Evolutionary conservation across 1,139 yeast genomes (phyloP).

Genomic region (Pichiaceae sp.): DNA sequence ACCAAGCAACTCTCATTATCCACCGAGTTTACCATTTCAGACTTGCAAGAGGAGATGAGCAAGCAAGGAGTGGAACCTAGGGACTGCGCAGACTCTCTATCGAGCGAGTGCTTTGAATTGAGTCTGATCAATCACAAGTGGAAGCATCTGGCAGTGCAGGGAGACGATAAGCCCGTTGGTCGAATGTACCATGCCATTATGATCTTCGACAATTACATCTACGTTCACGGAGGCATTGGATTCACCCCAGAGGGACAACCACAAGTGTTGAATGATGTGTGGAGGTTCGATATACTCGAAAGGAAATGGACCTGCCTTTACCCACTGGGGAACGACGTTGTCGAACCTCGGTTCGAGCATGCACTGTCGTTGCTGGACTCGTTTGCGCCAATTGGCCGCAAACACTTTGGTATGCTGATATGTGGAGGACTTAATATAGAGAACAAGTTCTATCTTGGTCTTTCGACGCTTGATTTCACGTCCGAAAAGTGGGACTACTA

Average conservation of each 20-base stretch:
- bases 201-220: constrained; percentile 40
- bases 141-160: constrained; percentile 27
- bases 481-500: neutral
- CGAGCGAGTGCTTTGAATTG: constrained; percentile 40
- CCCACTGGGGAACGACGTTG: constrained; percentile 16
- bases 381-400: constrained; percentile 33
- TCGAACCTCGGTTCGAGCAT: constrained; percentile 40
- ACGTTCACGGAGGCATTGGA: constrained; percentile 54
- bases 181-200: constrained; percentile 53
- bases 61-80: constrained; percentile 4
- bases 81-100: constrained; percentile 20
- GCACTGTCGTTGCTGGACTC: constrained; percentile 38
- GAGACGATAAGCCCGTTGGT: constrained; percentile 24
- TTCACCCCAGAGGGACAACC: constrained; percentile 22
- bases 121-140: constrained; percentile 51
- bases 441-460: neutral
- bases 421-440: constrained; percentile 48
- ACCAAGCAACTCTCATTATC: constrained; percentile 36
- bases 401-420: constrained; percentile 47
- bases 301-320: constrained; percentile 46
- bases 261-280: constrained; percentile 50
- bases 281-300: constrained; percentile 51
- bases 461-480: neutral
- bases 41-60: constrained; percentile 17
- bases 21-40: constrained; percentile 11